These are phyloP conservation scores for Castanospermum australe DNA, from an alignment of 306 rosid genomes.

Conservation along the genomic window DNA sequence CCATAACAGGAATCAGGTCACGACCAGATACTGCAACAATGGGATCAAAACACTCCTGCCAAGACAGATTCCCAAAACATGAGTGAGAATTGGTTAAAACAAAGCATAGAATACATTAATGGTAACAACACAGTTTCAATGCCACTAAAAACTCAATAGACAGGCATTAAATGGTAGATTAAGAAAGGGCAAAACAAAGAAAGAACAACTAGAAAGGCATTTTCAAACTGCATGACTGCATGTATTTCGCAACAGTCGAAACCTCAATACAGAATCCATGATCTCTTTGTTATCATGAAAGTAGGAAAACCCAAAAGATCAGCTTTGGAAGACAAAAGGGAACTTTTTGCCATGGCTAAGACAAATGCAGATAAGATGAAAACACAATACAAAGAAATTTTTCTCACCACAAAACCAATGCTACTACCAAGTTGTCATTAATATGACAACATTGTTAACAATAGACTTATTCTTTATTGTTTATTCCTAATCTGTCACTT, in stretches of 20 bases:
- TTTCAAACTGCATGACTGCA: not conserved
- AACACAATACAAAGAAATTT: not conserved
- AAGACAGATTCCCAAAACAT: slow-evolving; percentile 30
- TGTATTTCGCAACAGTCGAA: not conserved
- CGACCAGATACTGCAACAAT: slow-evolving; percentile 96
- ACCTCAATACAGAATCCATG: not conserved
- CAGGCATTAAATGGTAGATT: not conserved
- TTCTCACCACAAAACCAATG: not conserved
- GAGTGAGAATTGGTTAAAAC: slow-evolving; percentile 15
- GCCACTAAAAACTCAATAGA: not conserved
- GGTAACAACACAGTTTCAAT: not conserved
- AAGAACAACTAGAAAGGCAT: not conserved
- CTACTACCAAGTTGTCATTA: not conserved
- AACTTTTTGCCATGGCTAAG: not conserved
- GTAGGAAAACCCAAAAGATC: not conserved
- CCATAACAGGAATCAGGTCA: slow-evolving; percentile 98
- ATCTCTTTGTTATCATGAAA: not conserved
- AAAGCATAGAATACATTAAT: not conserved
- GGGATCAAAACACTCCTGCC: slow-evolving; percentile 98
- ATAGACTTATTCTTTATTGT: not conserved
- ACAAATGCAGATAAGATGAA: not conserved
- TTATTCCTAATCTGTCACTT: not conserved
- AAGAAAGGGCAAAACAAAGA: not conserved
- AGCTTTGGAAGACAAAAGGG: not conserved
- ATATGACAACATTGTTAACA: not conserved